phyloP scores from a whole-genome alignment of 2,329 filamentous ascomycete species.

The Botrytis paeoniae region DNA sequence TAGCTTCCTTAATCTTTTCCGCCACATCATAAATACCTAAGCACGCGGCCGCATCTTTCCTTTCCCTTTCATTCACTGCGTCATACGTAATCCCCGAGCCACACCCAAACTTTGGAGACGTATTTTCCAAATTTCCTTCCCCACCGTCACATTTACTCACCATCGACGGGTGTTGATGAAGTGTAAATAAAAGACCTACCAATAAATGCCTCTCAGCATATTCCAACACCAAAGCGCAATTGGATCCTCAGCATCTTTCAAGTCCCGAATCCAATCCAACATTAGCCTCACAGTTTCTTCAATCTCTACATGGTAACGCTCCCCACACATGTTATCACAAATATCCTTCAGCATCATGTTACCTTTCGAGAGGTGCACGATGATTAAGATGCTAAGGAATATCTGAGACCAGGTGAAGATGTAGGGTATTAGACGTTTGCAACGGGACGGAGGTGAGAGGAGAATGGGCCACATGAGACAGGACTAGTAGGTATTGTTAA shows the following conservation, averaged over 20 bases:
- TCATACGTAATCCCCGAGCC: background rate
- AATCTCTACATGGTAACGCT: slow-evolving; percentile 50
- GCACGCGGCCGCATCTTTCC: background rate
- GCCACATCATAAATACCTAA: background rate
- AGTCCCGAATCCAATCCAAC: slow-evolving; percentile 58
- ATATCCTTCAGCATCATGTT: slow-evolving; percentile 51
- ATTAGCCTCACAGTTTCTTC: slow-evolving; percentile 50
- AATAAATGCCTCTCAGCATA: slow-evolving; percentile 34
- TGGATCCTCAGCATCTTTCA: slow-evolving; percentile 49
- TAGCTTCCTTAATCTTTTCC: background rate
- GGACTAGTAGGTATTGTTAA: slow-evolving; percentile 37
- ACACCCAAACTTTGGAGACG: background rate
- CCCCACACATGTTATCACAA: slow-evolving; percentile 47
- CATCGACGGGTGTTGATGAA: background rate
- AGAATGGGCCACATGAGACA: slow-evolving; percentile 59
- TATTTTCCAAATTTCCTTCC: background rate
- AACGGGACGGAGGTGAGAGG: slow-evolving; percentile 53
- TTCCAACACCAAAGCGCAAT: slow-evolving; percentile 50
- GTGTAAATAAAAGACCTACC: background rate
- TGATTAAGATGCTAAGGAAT: slow-evolving; percentile 55
- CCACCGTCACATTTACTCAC: too few relatives aligned
- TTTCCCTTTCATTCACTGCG: background rate
- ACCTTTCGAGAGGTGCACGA: slow-evolving; percentile 53
- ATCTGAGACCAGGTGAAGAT: slow-evolving; percentile 63
- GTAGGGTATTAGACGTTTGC: slow-evolving; percentile 57